Conservation (phyloP, 2,329 filamentous ascomycete species). For the Niveomyces coronatus region DNA sequence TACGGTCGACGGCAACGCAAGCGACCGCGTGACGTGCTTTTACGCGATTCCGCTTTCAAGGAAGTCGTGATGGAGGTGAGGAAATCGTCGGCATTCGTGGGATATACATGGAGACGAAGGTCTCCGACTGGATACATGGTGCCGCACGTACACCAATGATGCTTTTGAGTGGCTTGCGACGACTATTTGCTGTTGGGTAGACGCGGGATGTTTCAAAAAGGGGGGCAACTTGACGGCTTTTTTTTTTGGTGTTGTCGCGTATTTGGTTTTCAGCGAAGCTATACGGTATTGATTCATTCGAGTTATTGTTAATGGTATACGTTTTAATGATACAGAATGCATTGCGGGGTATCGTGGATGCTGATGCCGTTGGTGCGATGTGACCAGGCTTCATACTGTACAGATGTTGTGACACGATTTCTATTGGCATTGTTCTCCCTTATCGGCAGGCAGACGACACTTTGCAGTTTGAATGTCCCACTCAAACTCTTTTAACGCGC, state of each 20-base stretch:
- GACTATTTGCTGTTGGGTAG: background rate
- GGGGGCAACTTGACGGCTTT: background rate
- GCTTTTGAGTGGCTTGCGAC: background rate
- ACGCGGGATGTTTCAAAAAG: background rate
- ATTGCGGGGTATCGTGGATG: too few relatives aligned
- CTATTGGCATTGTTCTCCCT: too few relatives aligned
- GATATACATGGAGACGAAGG: slow-evolving; percentile 70
- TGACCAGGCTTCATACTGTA: too few relatives aligned
- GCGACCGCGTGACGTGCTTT: slow-evolving; percentile 71
- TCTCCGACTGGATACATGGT: slow-evolving; percentile 22
- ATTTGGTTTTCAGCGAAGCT: background rate
- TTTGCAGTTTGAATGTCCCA: slow-evolving; percentile 77
- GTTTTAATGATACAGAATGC: too few relatives aligned
- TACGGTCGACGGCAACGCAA: slow-evolving; percentile 59
- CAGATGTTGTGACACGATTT: too few relatives aligned
- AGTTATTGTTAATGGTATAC: background rate
- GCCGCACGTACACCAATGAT: slow-evolving; percentile 4
- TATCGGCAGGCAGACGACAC: slow-evolving; percentile 20
- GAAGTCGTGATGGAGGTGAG: slow-evolving; percentile 65
- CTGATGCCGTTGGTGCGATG: too few relatives aligned
- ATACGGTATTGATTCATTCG: background rate
- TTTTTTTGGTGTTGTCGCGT: too few relatives aligned
- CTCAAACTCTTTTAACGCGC: slow-evolving; percentile 79
- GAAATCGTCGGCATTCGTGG: slow-evolving; percentile 75
- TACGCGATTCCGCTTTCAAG: slow-evolving; percentile 61